These are phyloP conservation scores for Penicillium taxi DNA, from an alignment of 495 filamentous ascomycete genomes.

Conservation along the genomic window DNA sequence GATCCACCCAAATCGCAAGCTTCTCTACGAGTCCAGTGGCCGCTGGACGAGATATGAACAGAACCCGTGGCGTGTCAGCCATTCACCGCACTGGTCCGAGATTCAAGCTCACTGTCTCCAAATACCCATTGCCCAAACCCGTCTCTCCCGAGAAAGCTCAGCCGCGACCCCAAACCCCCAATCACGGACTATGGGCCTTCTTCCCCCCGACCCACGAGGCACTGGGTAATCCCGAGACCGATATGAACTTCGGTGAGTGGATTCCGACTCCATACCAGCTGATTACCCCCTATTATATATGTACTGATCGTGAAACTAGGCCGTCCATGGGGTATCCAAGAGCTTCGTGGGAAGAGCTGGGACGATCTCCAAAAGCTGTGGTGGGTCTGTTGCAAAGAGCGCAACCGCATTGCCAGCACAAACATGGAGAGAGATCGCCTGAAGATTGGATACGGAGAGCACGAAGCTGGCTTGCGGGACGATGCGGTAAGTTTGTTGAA, in stretches of 20 bases:
- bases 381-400: constrained; percentile 92
- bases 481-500: constrained; percentile 44
- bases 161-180: constrained; percentile 40
- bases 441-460: constrained; percentile 58
- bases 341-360: constrained; percentile 83
- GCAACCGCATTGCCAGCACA: constrained; percentile 81
- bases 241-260: constrained; percentile 54
- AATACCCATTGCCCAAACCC: constrained; percentile 67
- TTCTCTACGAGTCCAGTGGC: constrained; percentile 39
- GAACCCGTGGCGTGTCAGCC: constrained; percentile 67
- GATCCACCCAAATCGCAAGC: constrained; percentile 33
- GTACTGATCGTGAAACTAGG: constrained; percentile 34
- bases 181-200: constrained; percentile 94
- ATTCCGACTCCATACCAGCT: background rate
- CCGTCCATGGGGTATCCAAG: constrained; percentile 76
- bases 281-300: background rate
- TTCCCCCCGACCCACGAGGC: constrained; percentile 60
- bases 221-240: constrained; percentile 60
- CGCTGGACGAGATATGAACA: constrained; percentile 37
- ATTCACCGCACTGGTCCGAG: constrained; percentile 69
- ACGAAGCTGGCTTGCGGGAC: constrained; percentile 53
- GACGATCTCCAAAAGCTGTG: constrained; percentile 87
- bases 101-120: constrained; percentile 58
- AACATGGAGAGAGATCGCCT: constrained; percentile 54
- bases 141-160: constrained; percentile 42